Evolutionary conservation across 768 basidiomycete genomes (phyloP), one percentile per base, ranked within the genome.

Genomic region (Flagelloscypha sp.): DNA sequence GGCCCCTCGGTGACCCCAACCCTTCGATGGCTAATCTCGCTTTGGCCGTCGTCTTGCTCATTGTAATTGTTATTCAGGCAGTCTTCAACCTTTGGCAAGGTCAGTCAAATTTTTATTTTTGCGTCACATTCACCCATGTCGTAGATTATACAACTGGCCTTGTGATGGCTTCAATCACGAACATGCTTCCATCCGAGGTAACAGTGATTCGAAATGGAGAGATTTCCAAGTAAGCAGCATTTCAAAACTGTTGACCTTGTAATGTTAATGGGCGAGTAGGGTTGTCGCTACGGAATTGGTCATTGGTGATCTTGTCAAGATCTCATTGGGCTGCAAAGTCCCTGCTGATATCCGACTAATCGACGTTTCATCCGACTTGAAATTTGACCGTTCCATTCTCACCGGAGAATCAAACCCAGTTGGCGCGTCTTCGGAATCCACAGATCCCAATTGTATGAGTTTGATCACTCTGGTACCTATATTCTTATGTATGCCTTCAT

Each of bases 341-440:
- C 83, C 83, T 0, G 81, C 82, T 4, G 83, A 85, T 47, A 39
- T 84, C 11, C 68, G 75, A 32, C 58, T 85, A n/a, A 65, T 82
- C 23, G 61, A 74, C 4, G 66, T 65, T 16, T 72, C 69, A 15
- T 56, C 66, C 3, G 79, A 82, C 47, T 53, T 79, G 24, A 65
- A 66, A 37, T 72, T 80, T 30, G 80, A 82, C 44, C 61, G 77
- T 20, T 70, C 74, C 21, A 66, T 81, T 24, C 61, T 83, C n/a
- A 83, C 80, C 4, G 76, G 75, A 11, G 75, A 77, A 54, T 70
- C 70, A 43, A 55, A 57, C 41, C 41, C 56, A 10, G 24, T 61
- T 19, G 42, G 47, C 9, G 48, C 48, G n/a, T 42, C 48, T 24
- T 49, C 59, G 2, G 56, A 64, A 41, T 36, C 45, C 57, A 62